Base-by-base conservation (phyloP, 176 grass and related monocot genomes). In the Cenchrus purpureus region DNA sequence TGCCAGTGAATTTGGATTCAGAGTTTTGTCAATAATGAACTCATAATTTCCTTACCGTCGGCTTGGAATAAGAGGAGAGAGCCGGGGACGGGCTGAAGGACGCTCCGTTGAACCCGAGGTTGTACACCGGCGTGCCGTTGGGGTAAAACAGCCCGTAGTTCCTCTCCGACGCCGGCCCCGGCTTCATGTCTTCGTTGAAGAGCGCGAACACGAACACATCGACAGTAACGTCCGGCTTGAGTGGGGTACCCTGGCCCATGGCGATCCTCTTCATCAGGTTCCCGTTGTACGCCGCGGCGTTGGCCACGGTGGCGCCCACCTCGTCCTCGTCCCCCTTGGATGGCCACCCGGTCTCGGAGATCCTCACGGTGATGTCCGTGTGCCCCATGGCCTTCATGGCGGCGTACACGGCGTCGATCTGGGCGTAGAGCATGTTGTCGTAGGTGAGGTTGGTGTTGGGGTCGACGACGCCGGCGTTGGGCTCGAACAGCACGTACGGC, bases 351-450 rank as follows among this genome's bases (percentile, higher is more conserved):
- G 94, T 97, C 88, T 97, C 94, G 28, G 94, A 94, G 83, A 97
- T 69, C 74, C 78, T 57, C 19, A 97, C 79, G 17, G 7, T 29
- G 77, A 97, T 37, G 84, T 97, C 89, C 4, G 69, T 57, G 84
- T 92, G 94, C 0, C 79, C 94, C 82, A 90, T 82, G 64, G 45
- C 85, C 76, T 88, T 73, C 89, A 97, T 88, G 28, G 94, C 94
- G 0, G 89, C 78, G 81, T 97, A 97, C 66, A 97, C 94, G 52
- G 94, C 86, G 80, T 97, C 94, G 56, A 97, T 94, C 90, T 97
- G 94, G 62, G 94, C 94, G 70, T 97, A 94, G 22, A 97, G 88
- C 91, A 97, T 94, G 91, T 97, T 97, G 82, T 97, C 94, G 63
- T 97, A 97, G 68, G 84, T 91, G 59, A 97, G 87, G 71, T 92